Base-by-base conservation (phyloP, 352 stramenopile species). In the Globisporangium emineosum region DNA sequence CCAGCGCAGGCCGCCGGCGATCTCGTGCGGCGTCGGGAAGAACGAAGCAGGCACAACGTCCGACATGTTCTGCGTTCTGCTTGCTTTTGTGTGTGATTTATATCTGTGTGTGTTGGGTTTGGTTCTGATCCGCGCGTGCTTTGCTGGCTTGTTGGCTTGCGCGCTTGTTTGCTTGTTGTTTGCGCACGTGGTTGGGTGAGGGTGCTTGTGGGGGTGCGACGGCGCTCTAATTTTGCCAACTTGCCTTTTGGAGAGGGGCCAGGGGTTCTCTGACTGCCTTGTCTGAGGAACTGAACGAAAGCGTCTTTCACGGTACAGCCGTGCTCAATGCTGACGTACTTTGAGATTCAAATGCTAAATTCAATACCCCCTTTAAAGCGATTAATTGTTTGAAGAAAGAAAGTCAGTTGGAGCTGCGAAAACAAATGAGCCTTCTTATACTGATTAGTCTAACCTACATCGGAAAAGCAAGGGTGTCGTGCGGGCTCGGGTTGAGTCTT, bases 1-100 rank as follows among this genome's bases (percentile, higher is more conserved):
- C 82, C 82, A 93, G 59, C 78, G 80, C 27, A 93, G 57, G 32
- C 82, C 83, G 23, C 78, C 79, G n/a, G 82, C 83, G 67, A 93
- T 90, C 65, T 93, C 84, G 52, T 77, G 76, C 32, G 84, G 80
- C 53, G 84, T 93, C 33, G 84, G 84, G 72, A 93, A 93, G 73
- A 93, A 93, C 17, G 78, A 89, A 8, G 40, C 40, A 17, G 83
- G 78, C 66, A 69, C 71, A 35, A 89, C 71, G 63, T 89, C 79
- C 19, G 75, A 83, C 82, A 91, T 91, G 19, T 17, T 9, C 6
- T 55, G 33, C 17, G 21, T 23, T 54, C 25, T 49, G 51, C 5
- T 37, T 5, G 5, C n/a, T 47, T 58, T 42, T 19, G 51, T 30
- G 30, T 37, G 9, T 50, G 42, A n/a, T 49, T 49, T 23, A 12